These are phyloP conservation scores for Blastobotrys parvus DNA, from an alignment of 805 yeast species.

Conservation along the genomic window DNA sequence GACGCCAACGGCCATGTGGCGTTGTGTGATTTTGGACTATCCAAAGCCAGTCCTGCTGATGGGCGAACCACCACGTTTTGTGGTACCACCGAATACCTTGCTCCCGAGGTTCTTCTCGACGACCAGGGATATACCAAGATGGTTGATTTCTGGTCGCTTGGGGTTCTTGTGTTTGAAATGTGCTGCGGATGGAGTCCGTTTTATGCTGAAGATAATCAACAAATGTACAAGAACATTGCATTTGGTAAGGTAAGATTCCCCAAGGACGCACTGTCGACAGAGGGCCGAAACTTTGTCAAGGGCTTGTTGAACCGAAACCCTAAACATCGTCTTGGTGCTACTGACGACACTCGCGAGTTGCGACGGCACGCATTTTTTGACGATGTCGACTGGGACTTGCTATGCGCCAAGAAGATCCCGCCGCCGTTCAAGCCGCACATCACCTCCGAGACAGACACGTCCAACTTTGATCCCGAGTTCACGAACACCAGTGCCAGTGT, in stretches of 20 bases:
- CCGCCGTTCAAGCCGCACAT: slow-evolving; percentile 97
- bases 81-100: slow-evolving; percentile 96
- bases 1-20: slow-evolving; percentile 98
- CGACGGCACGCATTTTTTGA: slow-evolving; percentile 86
- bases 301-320: slow-evolving; percentile 94
- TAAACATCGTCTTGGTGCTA: slow-evolving; percentile 85
- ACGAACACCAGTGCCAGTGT: slow-evolving; percentile 85
- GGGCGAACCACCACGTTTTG: slow-evolving; percentile 95
- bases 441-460: slow-evolving; percentile 83
- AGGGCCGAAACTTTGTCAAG: slow-evolving; percentile 92
- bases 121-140: slow-evolving; percentile 96
- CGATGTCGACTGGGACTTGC: slow-evolving; percentile 83
- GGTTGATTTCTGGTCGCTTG: slow-evolving; percentile 99
- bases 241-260: slow-evolving; percentile 98
- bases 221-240: slow-evolving; percentile 98
- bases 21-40: slow-evolving; percentile 91
- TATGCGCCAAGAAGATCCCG: slow-evolving; percentile 72
- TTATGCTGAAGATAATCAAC: slow-evolving; percentile 95
- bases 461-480: slow-evolving; percentile 96
- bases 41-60: slow-evolving; percentile 83
- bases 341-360: slow-evolving; percentile 85
- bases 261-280: slow-evolving; percentile 84
- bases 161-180: slow-evolving; percentile 96
- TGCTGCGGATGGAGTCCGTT: slow-evolving; percentile 99
- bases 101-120: slow-evolving; percentile 92